These are phyloP conservation scores for Cryptococcus sp. DNA, from an alignment of 1,284 basidiomycete genomes.

Conservation along the genomic window DNA sequence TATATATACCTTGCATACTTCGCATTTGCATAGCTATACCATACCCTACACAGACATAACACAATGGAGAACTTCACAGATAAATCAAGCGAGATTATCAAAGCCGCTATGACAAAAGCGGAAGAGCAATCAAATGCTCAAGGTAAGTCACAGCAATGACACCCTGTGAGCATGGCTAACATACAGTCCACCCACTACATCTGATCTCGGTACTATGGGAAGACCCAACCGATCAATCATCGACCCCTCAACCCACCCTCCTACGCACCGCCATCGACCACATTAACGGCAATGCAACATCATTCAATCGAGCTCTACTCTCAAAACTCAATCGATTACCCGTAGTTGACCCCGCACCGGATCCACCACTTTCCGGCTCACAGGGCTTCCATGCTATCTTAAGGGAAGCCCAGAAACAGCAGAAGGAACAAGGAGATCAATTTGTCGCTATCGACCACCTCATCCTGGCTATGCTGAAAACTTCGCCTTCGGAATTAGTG, in stretches of 20 bases:
- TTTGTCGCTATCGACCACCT: slow-evolving; percentile 89
- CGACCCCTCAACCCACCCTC: slow-evolving; percentile 35
- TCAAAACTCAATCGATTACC: slow-evolving; percentile 58
- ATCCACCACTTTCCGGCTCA: slow-evolving; percentile 64
- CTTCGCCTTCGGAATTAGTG: slow-evolving; percentile 46
- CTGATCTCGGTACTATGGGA: slow-evolving; percentile 46
- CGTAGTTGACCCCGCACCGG: slow-evolving; percentile 76
- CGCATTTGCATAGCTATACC: no score
- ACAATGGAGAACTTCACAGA: slow-evolving; percentile 48
- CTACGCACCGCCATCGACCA: slow-evolving; percentile 41
- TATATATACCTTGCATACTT: no score
- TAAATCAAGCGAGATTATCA: slow-evolving; percentile 52
- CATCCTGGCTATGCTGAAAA: slow-evolving; percentile 65
- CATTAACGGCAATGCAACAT: slow-evolving; percentile 40
- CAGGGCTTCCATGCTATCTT: slow-evolving; percentile 63
- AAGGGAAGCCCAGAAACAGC: slow-evolving; percentile 70
- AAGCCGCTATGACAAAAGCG: slow-evolving; percentile 52
- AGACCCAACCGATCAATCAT: slow-evolving; percentile 19
- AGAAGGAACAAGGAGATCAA: slow-evolving; percentile 79
- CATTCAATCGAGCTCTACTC: slow-evolving; percentile 41
- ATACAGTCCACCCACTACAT: slow-evolving; percentile 46
- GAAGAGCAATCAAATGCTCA: slow-evolving; percentile 44
- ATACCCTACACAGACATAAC: no score
- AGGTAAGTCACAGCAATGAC: slow-evolving; percentile 21
- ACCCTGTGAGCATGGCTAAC: slow-evolving; percentile 10